Conservation (phyloP, 176 grass and related monocot genomes). For the Thalia dealbata region DNA sequence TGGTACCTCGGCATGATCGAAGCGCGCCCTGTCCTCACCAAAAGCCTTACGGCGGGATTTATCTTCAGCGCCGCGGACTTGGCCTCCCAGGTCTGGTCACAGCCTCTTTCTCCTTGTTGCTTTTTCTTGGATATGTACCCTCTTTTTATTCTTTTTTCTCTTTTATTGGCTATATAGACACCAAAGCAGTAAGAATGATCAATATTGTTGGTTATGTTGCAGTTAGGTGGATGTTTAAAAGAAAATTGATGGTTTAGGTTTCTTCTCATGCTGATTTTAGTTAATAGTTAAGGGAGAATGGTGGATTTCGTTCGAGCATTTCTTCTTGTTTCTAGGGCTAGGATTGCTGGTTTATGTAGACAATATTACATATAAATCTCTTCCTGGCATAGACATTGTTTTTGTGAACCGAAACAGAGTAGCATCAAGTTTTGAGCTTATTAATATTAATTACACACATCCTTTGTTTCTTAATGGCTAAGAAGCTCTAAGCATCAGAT, state of each 20-base stretch:
- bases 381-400: background rate
- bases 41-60: slow-evolving; percentile 66
- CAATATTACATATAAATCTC: background rate
- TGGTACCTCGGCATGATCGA: slow-evolving; percentile 78
- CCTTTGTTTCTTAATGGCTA: background rate
- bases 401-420: background rate
- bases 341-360: background rate
- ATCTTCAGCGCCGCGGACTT: slow-evolving; percentile 78
- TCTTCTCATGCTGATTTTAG: background rate
- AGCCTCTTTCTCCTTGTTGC: background rate
- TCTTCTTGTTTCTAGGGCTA: background rate
- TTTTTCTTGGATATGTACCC: background rate
- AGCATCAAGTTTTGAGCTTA: background rate
- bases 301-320: background rate
- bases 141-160: too few species aligned
- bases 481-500: background rate
- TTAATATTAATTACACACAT: background rate
- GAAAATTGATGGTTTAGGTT: background rate
- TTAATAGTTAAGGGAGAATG: background rate
- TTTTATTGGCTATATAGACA: background rate
- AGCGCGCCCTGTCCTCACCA: slow-evolving; percentile 68
- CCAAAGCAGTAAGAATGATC: background rate
- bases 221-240: background rate
- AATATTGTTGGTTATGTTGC: background rate
- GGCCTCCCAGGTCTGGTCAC: slow-evolving; percentile 55